Evolutionary conservation across 768 basidiomycete genomes (phyloP), one percentile per base, ranked within the genome.

Genomic region (Chiua virens): DNA sequence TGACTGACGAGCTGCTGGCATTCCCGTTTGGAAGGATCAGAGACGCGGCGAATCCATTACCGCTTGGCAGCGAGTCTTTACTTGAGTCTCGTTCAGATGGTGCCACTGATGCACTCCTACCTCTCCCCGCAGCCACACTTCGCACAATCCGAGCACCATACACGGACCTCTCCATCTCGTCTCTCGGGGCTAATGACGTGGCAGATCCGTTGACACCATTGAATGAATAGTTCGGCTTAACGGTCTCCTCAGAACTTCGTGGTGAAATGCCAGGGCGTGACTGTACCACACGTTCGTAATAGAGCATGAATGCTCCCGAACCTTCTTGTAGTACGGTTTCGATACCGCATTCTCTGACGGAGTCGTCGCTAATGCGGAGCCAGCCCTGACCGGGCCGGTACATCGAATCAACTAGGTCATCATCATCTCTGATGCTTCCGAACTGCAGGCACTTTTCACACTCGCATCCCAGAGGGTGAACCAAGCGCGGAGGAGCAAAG

Each of bases 361-460:
- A 72, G 58, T 91, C 87, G 71, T 99, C 96, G 62, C 89, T 92
- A 53, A 94, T 86, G 50, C 92, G 75, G 49, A 97, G 72, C 96
- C 96, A 98, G 3, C 92, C 88, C 23, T 71, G 73, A 8, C 86
- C 85, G 3, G 79, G 71, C 8, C 63, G 59, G 25, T 64, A 61
- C 52, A 59, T 63, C 8, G 63, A 58, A 27, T 64, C 58, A 27
- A 68, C 62, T 25, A 59, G 56, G 32, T 76, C 77, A 20, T 79
- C 75, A 22, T 75, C 82, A 52, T 83, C 82, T 66, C 87, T 79
- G 30, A 85, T 75, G 53, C 79, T 82, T 20, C 80, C 81, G 50
- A 67, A 75, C 47, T 64, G 69, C 40, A 66, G 41, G 57, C 82
- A 83, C 17, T 63, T 63, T 48, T 75, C 71, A 56, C 82, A 82